Evolutionary conservation across 441 rosid genomes (phyloP), one percentile per base, ranked within the genome.

Genomic region (Biscutella laevigata): DNA sequence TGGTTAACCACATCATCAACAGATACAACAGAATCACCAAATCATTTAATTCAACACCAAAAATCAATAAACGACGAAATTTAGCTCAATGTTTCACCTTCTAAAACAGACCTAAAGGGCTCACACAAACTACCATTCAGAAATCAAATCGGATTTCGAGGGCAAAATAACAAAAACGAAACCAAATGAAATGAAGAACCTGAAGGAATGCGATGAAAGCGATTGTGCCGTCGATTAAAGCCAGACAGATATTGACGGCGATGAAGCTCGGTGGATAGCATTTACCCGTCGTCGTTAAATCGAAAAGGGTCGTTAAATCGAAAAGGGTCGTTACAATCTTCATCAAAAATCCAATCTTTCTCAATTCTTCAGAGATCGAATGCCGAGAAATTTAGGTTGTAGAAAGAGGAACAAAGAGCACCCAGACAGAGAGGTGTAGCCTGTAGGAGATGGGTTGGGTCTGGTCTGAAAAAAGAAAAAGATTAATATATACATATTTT

Each of bases 191-290:
- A 44, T n/a, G 4, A 11, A 37, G 17, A 39, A 73, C 77, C 72
- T 73, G 77, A 66, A 59, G 60, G 64, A 69, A 69, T 48, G 72
- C 77, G 44, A 73, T 53, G 60, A 67, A 27, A 12, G 67, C 67
- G 12, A 74, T 72, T 26, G 63, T 57, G 59, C 42, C 75, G 55
- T 70, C 62, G 50, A 74, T 47, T 46, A 47, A 67, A 51, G 70
- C 59, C 52, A 74, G 12, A 46, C 42, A 54, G 47, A 61, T 56
- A 70, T 70, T 63, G 49, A 49, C 68, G 50, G 41, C 41, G 62
- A 70, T 59, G 40, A 70, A 49, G 42, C 57, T 53, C 34, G 59
- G 53, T 26, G 73, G 59, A 48, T 57, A 56, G 40, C 70, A 73
- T 24, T 52, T 37, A 13, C 12, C 14, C 13, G 27, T 44, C 0